These are phyloP conservation scores for Teratosphaeriaceae sp. DNA, from an alignment of 2,329 filamentous ascomycete genomes.

Conservation along the genomic window DNA sequence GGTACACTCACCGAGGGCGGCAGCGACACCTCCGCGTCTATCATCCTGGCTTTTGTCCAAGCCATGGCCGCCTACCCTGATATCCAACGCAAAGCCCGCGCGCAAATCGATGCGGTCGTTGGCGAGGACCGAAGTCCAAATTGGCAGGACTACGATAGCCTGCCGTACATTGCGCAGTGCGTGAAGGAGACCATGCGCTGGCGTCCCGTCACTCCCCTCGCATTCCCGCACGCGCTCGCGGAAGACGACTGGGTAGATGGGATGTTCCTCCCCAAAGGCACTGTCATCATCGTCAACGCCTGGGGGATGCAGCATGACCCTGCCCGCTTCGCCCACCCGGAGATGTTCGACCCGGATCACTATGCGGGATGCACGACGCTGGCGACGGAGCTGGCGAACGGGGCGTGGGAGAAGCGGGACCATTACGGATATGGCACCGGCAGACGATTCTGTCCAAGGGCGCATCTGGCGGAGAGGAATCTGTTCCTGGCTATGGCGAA, in stretches of 20 bases:
- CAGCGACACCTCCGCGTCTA: constrained; percentile 35
- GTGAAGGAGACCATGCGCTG: constrained; percentile 34
- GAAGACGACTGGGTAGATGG: constrained; percentile 26
- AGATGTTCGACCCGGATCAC: constrained; percentile 32
- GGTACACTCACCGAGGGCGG: constrained; percentile 28
- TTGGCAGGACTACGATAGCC: constrained; percentile 24
- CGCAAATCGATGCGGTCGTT: constrained; percentile 26
- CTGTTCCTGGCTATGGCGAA: constrained; percentile 34
- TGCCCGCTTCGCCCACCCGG: constrained; percentile 18
- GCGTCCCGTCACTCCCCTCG: constrained; percentile 28
- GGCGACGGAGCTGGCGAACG: constrained; percentile 31
- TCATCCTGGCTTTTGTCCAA: constrained; percentile 33
- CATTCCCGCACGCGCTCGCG: constrained; percentile 36
- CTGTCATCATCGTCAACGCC: constrained; percentile 29
- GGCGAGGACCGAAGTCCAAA: constrained; percentile 22
- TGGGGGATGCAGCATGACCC: constrained; percentile 37
- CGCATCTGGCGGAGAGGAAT: constrained; percentile 46
- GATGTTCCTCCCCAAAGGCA: constrained; percentile 32
- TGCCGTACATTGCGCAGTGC: constrained; percentile 29
- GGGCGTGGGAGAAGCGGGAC: constrained; percentile 32
- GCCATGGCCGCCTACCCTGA: constrained; percentile 26
- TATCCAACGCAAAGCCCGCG: constrained; percentile 25
- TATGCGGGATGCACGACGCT: constrained; percentile 26
- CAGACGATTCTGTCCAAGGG: constrained; percentile 43
- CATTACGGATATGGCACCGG: constrained; percentile 27